phyloP scores from a whole-genome alignment of 208 protist species.

The Vickermania spadyakhi region DNA sequence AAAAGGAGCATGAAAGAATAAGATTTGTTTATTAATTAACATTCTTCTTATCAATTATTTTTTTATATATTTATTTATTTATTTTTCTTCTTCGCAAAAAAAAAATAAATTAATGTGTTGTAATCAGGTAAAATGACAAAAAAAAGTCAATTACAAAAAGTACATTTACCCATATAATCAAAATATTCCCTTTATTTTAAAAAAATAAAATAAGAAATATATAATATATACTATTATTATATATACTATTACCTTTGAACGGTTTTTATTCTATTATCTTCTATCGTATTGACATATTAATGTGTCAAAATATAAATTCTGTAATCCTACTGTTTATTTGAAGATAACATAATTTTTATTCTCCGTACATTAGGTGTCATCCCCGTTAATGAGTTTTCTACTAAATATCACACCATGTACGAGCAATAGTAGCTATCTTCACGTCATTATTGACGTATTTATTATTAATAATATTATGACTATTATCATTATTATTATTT shows the following conservation, averaged over 20 bases:
- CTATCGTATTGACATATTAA: no score
- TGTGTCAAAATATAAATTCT: no score
- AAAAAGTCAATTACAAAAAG: no score
- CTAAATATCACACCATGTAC: not conserved
- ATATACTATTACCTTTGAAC: not conserved
- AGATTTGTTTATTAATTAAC: not conserved
- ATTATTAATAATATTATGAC: not conserved
- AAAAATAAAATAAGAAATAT: not conserved
- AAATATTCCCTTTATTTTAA: not conserved
- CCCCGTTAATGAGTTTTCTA: not conserved
- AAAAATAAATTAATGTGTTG: no score
- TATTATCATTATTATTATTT: constrained; percentile 1
- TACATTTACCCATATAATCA: no score
- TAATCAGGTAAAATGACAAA: no score
- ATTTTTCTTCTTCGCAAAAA: no score
- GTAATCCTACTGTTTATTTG: no score
- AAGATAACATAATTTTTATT: not conserved
- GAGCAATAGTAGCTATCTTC: not conserved
- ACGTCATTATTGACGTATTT: not conserved
- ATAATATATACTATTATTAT: not conserved
- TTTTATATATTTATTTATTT: not conserved
- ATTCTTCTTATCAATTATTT: not conserved
- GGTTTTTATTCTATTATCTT: not conserved
- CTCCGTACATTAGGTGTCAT: not conserved
- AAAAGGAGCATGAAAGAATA: no score